Evolutionary conservation across 768 basidiomycete genomes (phyloP), one percentile per base, ranked within the genome.

Genomic region (Xerocomus potaroensis): DNA sequence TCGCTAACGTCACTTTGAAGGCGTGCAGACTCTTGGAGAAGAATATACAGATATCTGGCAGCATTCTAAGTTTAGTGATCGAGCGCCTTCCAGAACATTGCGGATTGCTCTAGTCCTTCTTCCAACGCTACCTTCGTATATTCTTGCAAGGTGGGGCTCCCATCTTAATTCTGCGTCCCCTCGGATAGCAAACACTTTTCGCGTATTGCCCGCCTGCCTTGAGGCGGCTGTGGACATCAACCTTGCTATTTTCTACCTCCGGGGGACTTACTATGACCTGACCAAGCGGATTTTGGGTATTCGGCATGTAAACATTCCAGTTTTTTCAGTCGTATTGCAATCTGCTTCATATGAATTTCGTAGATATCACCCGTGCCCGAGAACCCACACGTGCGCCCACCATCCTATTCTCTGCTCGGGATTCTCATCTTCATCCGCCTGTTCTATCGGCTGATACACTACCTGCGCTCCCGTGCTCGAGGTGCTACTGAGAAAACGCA

Each of bases 31-130:
- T 4, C 72, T 92, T 1, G 91, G 91, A n/a, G 91, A 93, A 64
- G 91, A 93, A 60, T 93, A 93, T 57, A 91, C 88, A 1, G 84
- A 86, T 57, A 82, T 87, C 27, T 88, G 89, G 86, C 80, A 83
- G 53, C 78, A 82, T 47, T 79, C 83, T 10, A 60, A 70, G 3
- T 66, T 63, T 23, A 68, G 64, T 1, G 54, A 61, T 16, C 47
- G 62, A 26, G 55, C 73, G 18, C 84, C 81, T 3, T 70, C 80
- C 12, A 63, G 54, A 18, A 59, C 59, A 41, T 59, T 70, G 8
- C 77, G 84, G 18, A 62, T 72, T 14, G 72, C 74, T 3, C 71
- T 89, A 10, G 72, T 90, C 48, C 66, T 89, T n/a, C 68, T 87
- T 19, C 80, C 83, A 6, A 74, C 80, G 1, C 53, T 90, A 9